Percentiles rank a stretch among this genome's conserved stretches.
phyloP scores from a whole-genome alignment of 2,329 filamentous ascomycete species.

The Emericellopsis atlantica region DNA sequence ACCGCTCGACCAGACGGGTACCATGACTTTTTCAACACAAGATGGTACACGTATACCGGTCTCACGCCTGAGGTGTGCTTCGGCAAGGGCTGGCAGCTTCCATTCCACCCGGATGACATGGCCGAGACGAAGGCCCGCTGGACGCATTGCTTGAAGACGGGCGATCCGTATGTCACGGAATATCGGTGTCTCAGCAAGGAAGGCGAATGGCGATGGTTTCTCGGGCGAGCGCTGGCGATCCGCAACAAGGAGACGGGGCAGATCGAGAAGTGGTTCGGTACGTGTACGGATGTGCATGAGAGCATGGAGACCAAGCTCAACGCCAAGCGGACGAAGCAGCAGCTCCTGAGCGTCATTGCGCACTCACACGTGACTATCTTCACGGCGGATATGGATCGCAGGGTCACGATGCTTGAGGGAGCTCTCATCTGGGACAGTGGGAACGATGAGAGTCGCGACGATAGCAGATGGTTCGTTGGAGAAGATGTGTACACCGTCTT shows the following conservation, averaged over 20 bases:
- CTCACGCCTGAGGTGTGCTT: conserved; percentile 48
- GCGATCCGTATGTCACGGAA: conserved; percentile 56
- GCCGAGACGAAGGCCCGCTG: conserved; percentile 40
- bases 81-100: conserved; percentile 47
- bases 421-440: conserved; percentile 42
- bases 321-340: conserved; percentile 54
- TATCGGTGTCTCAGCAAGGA: conserved; percentile 56
- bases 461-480: conserved; percentile 40
- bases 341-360: conserved; percentile 60
- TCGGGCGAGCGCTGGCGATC: conserved; percentile 59
- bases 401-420: conserved; percentile 59
- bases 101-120: conserved; percentile 62
- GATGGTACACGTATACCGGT: conserved; percentile 75
- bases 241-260: conserved; percentile 50
- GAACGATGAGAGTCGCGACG: conserved; percentile 22
- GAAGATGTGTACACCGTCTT: conserved; percentile 55
- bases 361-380: conserved; percentile 68
- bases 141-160: conserved; percentile 51
- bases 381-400: conserved; percentile 50
- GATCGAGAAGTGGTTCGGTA: conserved; percentile 72
- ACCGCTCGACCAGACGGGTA: conserved; percentile 53
- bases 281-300: conserved; percentile 70
- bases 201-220: conserved; percentile 68
- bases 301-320: conserved; percentile 55
- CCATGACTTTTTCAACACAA: conserved; percentile 61